Evolutionary conservation across 352 stramenopile species (phyloP).

Genomic region (Globisporangium cystogenes): DNA sequence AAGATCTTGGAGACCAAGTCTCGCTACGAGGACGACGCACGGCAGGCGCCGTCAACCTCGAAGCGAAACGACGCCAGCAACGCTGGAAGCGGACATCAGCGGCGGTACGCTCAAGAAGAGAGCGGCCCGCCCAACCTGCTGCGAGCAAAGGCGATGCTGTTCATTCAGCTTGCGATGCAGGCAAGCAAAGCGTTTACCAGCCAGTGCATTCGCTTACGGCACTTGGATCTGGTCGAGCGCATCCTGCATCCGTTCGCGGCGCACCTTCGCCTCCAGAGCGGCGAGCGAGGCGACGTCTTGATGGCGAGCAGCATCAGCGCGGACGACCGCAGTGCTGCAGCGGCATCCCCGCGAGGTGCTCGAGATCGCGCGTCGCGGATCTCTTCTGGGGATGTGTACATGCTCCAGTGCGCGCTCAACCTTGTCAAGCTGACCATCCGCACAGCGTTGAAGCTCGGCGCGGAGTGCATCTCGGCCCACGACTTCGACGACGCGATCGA

Average conservation of each 20-base stretch:
- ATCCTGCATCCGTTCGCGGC: slow-evolving; percentile 21
- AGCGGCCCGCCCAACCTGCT: slow-evolving; percentile 24
- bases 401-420: slow-evolving; percentile 58
- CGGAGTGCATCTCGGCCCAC: slow-evolving; percentile 45
- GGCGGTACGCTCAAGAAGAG: slow-evolving; percentile 15
- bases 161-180: slow-evolving; percentile 55
- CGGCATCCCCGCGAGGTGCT: neutral
- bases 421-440: slow-evolving; percentile 49
- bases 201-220: slow-evolving; percentile 27
- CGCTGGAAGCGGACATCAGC: neutral
- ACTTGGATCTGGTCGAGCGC: slow-evolving; percentile 28
- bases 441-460: slow-evolving; percentile 59
- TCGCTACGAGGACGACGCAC: slow-evolving; percentile 15
- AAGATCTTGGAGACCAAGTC: slow-evolving; percentile 19
- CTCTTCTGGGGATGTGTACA: slow-evolving; percentile 31
- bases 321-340: neutral
- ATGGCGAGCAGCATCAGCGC: slow-evolving; percentile 5
- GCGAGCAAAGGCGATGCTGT: slow-evolving; percentile 58
- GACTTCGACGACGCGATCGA: slow-evolving; percentile 19
- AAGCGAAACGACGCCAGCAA: neutral
- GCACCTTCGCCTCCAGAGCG: slow-evolving; percentile 10
- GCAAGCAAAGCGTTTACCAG: slow-evolving; percentile 33
- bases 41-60: neutral
- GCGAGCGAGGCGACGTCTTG: neutral
- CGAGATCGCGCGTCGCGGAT: neutral